These are phyloP conservation scores for Colletotrichum sp. DNA, from an alignment of 2,329 filamentous ascomycete genomes.

Conservation along the genomic window DNA sequence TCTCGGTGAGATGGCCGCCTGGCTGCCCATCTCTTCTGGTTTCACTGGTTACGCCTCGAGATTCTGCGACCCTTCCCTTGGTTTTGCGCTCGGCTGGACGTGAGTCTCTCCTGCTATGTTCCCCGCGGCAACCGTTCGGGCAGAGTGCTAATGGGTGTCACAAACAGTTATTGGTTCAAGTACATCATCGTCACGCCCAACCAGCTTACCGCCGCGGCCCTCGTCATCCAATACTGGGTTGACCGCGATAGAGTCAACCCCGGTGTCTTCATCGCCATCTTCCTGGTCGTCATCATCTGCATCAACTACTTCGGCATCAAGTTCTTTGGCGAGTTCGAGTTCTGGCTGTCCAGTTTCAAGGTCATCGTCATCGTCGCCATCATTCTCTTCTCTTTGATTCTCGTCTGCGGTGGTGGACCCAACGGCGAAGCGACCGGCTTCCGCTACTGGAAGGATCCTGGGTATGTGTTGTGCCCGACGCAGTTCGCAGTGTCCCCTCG, in stretches of 20 bases:
- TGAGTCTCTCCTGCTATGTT: conserved; percentile 40
- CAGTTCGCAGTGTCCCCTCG: neutral
- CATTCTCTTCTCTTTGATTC: conserved; percentile 68
- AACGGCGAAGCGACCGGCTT: conserved; percentile 68
- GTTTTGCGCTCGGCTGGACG: conserved; percentile 79
- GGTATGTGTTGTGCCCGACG: conserved; percentile 32
- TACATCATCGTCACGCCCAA: conserved; percentile 89
- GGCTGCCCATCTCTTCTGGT: conserved; percentile 77
- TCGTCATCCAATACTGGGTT: conserved; percentile 83
- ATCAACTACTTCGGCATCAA: conserved; percentile 76
- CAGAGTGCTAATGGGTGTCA: conserved; percentile 72
- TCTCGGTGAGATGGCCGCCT: conserved; percentile 85
- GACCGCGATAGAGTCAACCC: conserved; percentile 70
- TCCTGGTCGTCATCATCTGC: conserved; percentile 64
- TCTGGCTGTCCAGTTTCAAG: conserved; percentile 71
- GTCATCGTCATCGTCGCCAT: conserved; percentile 70
- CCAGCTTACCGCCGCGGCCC: conserved; percentile 79
- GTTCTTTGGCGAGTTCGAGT: conserved; percentile 71
- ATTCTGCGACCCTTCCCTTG: conserved; percentile 81
- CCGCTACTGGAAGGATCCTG: conserved; percentile 69
- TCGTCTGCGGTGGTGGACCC: conserved; percentile 70
- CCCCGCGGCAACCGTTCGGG: neutral
- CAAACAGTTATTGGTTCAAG: conserved; percentile 66
- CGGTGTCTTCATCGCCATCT: conserved; percentile 79
- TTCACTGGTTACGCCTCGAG: conserved; percentile 83